Evolutionary conservation across 2,329 filamentous ascomycete genomes (phyloP).

Genomic region (Trichoderma asperellum): DNA sequence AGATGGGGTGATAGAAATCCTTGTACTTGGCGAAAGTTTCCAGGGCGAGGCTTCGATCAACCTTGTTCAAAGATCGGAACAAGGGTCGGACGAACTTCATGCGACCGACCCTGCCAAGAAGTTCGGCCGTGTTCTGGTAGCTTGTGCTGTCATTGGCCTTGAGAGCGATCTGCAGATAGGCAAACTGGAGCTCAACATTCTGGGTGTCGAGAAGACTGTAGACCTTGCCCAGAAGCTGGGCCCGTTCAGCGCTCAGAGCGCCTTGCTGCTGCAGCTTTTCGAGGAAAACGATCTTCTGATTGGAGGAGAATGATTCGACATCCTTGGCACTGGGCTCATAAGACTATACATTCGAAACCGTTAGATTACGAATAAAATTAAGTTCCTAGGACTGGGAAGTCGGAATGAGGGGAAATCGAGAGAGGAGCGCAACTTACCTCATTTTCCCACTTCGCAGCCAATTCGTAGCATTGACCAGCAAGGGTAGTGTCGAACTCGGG

Average conservation of each 20-base stretch:
- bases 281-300: conserved; percentile 91
- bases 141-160: conserved; percentile 70
- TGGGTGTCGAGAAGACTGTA: conserved; percentile 76
- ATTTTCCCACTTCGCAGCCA: conserved; percentile 81
- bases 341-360: conserved; percentile 41
- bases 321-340: conserved; percentile 71
- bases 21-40: conserved; percentile 84
- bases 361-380: background rate
- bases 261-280: conserved; percentile 71
- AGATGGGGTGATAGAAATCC: conserved; percentile 96
- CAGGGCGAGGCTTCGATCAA: conserved; percentile 74
- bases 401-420: no score
- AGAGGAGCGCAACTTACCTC: conserved; percentile 45
- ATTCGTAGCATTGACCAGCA: conserved; percentile 80
- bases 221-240: conserved; percentile 70
- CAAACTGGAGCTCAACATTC: conserved; percentile 83
- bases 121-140: conserved; percentile 70
- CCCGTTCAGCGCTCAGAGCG: conserved; percentile 66
- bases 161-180: conserved; percentile 81
- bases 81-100: conserved; percentile 97
- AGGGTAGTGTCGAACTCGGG: conserved; percentile 88
- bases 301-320: conserved; percentile 74
- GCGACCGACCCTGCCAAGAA: conserved; percentile 80
- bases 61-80: conserved; percentile 74
- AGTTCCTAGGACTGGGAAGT: background rate